Evolutionary conservation across 768 basidiomycete genomes (phyloP), one percentile per base, ranked within the genome.

Genomic region (Sistotremastrum niveocremeum): DNA sequence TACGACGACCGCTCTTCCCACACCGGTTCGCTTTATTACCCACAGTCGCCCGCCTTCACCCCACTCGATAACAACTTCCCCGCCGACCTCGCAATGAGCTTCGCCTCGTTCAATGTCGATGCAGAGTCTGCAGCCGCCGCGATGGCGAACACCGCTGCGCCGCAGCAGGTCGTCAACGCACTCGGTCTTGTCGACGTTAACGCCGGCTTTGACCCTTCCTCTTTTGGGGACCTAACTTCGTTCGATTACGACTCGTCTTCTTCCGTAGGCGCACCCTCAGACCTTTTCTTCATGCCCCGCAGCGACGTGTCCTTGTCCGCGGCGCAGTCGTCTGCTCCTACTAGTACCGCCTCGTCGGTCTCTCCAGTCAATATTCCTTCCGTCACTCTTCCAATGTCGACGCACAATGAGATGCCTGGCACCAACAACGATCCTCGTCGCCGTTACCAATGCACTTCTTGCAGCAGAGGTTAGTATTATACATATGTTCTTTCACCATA

Each of bases 381-480:
- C 57, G 72, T 2, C 72, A 72, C 33, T 54, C 79, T 40, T 66
- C 78, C 4, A 52, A 65, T 6, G 55, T 71, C 2, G 45, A 51
- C 45, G 42, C 45, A 74, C 20, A 74, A 76, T 32, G 62, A 64
- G 12, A 56, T 59, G 37, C 12, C 51, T n/a, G 50, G 46, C 9
- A 30, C 11, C 9, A 76, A 73, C 53, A 68, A 69, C 10, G 84
- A 85, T 50, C 73, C 79, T 6, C 76, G 81, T 57, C 83, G 81
- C 62, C 85, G 82, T 56, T 87, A 87, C 59, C 79, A 75, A 55
- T 90, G 87, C 56, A 60, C 72, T 7, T 69, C 69, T 30, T 90
- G 87, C 59, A 79, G 81, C 12, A 69, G 85, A 66, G 76, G 85
- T 87, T 56, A 46, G 57, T 58, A 33, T 5, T 6, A 33, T n/a